A percentile compares a stretch with the other conserved stretches of the same genome.
Evolutionary conservation across 2,329 filamentous ascomycete species (phyloP).

Genomic region (Fusarium sp.): DNA sequence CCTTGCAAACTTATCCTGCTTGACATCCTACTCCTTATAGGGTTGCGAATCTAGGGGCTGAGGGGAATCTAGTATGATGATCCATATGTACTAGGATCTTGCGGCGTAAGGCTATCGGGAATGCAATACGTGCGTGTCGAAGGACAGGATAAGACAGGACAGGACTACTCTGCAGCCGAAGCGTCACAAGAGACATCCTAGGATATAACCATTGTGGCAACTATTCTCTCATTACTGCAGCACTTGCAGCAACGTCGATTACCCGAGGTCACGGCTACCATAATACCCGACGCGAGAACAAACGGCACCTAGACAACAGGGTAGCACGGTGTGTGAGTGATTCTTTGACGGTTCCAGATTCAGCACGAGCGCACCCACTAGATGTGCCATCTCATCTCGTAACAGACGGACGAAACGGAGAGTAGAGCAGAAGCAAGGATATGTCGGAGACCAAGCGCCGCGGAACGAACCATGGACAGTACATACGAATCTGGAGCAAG

Average conservation of each 20-base stretch:
- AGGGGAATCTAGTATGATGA: not conserved
- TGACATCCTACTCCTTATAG: not conserved
- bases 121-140: not conserved
- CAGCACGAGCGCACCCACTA: not conserved
- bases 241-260: not conserved
- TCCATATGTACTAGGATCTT: not conserved
- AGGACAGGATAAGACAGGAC: not conserved
- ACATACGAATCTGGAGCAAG: not conserved
- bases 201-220: not conserved
- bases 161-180: not conserved
- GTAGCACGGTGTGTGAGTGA: constrained; percentile 12
- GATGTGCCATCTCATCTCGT: not conserved
- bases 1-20: not conserved
- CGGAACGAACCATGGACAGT: not conserved
- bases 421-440: not conserved
- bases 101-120: not conserved
- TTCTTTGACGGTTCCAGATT: constrained; percentile 8
- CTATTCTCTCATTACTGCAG: not conserved
- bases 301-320: not conserved
- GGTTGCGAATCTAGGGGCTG: not conserved
- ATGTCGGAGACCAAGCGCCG: constrained; percentile 2
- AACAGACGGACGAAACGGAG: not conserved
- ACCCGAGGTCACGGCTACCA: not conserved
- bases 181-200: not conserved
- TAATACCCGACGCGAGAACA: not conserved